A percentile compares a stretch with the other conserved stretches of the same genome.
Evolutionary conservation across 305 asterid genomes (phyloP).

Genomic region (Ajuga reptans): DNA sequence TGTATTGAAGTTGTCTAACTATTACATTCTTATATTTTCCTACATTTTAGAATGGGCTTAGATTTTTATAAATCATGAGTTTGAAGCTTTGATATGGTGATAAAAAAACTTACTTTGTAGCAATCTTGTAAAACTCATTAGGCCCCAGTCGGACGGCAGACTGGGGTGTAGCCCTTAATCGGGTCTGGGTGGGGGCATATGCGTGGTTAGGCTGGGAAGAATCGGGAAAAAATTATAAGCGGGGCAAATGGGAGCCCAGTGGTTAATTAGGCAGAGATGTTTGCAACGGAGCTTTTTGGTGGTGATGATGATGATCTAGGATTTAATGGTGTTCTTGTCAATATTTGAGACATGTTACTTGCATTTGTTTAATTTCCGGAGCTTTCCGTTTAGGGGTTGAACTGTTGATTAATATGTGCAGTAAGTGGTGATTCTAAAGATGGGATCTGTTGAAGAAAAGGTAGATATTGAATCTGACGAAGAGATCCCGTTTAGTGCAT

Average conservation of each 20-base stretch:
- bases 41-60: neutral
- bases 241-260: too few relatives aligned
- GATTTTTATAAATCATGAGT: neutral
- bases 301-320: conserved; percentile 20
- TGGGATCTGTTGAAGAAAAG: conserved; percentile 58
- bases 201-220: too few relatives aligned
- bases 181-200: too few relatives aligned
- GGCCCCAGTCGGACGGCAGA: too few relatives aligned
- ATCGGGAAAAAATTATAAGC: too few relatives aligned
- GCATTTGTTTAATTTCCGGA: neutral
- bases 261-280: too few relatives aligned
- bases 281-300: neutral
- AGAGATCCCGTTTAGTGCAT: conserved; percentile 52
- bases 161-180: too few relatives aligned
- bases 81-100: neutral
- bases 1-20: neutral
- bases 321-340: conserved; percentile 10
- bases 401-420: conserved; percentile 6
- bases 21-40: neutral
- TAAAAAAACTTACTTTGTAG: neutral
- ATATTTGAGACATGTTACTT: conserved; percentile 14
- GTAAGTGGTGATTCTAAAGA: conserved; percentile 25
- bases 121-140: too few relatives aligned
- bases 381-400: neutral
- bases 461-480: conserved; percentile 63